Conservation (phyloP, 805 yeast species). For the Saccharomycopsis sp. region DNA sequence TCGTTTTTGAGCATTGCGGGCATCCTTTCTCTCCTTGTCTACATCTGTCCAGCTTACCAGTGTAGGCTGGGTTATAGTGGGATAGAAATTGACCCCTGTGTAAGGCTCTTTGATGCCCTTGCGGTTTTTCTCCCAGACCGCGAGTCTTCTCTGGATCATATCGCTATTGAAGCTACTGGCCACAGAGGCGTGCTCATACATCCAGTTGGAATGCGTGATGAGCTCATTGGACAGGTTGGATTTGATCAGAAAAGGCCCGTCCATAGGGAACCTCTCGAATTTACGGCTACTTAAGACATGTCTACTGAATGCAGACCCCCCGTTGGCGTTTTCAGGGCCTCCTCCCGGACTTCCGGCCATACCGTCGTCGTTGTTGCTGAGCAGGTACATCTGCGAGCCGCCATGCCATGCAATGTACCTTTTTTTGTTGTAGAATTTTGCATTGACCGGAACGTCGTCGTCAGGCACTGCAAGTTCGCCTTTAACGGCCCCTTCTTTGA, state of each 20-base stretch:
- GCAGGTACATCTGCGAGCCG: constrained; percentile 35
- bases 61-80: constrained; percentile 69
- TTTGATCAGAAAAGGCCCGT: constrained; percentile 12
- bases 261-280: constrained; percentile 14
- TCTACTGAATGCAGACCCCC: neutral
- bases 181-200: constrained; percentile 72
- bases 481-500: constrained; percentile 45
- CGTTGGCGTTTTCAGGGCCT: neutral
- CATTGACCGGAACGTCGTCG: constrained; percentile 38
- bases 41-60: constrained; percentile 30
- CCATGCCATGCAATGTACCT: constrained; percentile 47
- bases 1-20: constrained; percentile 13
- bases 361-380: neutral
- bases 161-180: constrained; percentile 62
- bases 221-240: constrained; percentile 14
- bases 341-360: neutral
- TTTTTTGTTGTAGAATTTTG: constrained; percentile 36
- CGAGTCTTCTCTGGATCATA: constrained; percentile 50
- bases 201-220: constrained; percentile 69
- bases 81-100: constrained; percentile 72
- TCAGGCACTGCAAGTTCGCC: constrained; percentile 64
- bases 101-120: constrained; percentile 70
- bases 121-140: constrained; percentile 33
- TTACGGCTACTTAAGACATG: constrained; percentile 3
- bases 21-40: constrained; percentile 25